phyloP scores from a whole-genome alignment of 1,139 yeast genomes.

The Saccharomyces hybrid region DNA sequence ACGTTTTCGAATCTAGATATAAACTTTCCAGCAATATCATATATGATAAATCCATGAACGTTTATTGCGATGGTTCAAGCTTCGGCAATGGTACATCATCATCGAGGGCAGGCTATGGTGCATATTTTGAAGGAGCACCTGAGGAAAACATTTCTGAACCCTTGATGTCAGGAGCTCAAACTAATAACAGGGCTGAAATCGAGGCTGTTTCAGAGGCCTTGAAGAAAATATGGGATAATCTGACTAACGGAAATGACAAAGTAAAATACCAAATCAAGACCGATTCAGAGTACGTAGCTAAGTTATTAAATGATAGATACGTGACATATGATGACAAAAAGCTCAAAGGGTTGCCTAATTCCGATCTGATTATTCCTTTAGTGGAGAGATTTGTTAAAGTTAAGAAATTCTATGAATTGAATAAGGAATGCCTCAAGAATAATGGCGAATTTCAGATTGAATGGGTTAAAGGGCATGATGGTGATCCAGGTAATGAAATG shows the following conservation, averaged over 20 bases:
- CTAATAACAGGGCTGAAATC: slow-evolving; percentile 80
- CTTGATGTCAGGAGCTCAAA: slow-evolving; percentile 43
- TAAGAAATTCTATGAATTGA: slow-evolving; percentile 27
- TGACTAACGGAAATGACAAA: slow-evolving; percentile 30
- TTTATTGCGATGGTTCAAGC: slow-evolving; percentile 72
- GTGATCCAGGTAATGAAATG: slow-evolving; percentile 59
- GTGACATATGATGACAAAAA: slow-evolving; percentile 33
- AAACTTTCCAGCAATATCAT: slow-evolving; percentile 4
- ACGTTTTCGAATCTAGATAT: slow-evolving; percentile 12
- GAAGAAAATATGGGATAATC: slow-evolving; percentile 32
- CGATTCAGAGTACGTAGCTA: slow-evolving; percentile 50
- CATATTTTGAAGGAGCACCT: slow-evolving; percentile 54
- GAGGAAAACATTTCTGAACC: slow-evolving; percentile 48
- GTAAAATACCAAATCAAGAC: slow-evolving; percentile 39
- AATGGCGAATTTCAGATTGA: slow-evolving; percentile 36
- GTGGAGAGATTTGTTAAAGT: slow-evolving; percentile 24
- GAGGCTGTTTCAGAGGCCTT: slow-evolving; percentile 57
- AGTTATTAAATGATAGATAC: slow-evolving; percentile 46
- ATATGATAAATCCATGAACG: slow-evolving; percentile 8
- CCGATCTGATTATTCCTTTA: slow-evolving; percentile 23
- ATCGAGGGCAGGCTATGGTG: slow-evolving; percentile 64
- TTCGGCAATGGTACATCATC: slow-evolving; percentile 43
- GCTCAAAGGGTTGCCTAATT: slow-evolving; percentile 25
- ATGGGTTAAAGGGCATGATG: slow-evolving; percentile 71
- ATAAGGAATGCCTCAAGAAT: slow-evolving; percentile 19